Evolutionary conservation across 768 basidiomycete genomes (phyloP), one percentile per base, ranked within the genome.

Genomic region (Suillus sp.): DNA sequence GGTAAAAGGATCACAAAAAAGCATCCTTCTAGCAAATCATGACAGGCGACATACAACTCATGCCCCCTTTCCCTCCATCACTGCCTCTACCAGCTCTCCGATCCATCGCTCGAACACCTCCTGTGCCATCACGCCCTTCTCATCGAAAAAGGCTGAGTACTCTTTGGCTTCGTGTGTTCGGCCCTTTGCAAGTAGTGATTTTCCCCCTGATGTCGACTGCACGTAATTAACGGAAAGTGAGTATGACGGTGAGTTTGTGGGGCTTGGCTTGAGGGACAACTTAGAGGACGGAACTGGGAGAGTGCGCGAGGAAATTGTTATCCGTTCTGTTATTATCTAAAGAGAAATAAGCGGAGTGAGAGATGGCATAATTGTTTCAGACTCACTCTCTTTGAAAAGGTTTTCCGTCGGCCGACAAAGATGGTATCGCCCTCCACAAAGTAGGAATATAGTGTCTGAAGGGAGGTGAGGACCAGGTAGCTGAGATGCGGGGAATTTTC

Each of bases 321-420:
- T 85, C 66, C 90, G 87, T 73, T 98, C 95, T 3, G 93, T 94
- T 54, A 96, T 89, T 71, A 97, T 96, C 90, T 96, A 74, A 8
- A 30, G 45, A 63, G 51, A 40, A 65, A 27, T 37, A 51, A 63
- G 60, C 53, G 45, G 58, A 13, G 42, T 16, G 37, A 58, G 32
- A 56, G 30, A 63, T 18, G 27, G 20, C 48, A 32, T 16, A 30
- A 54, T 27, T 16, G n/a, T 3, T 8, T 53, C 42, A 57, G 25
- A 79, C 88, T 64, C 67, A 93, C 92, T 63, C 93, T 84, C 74
- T 93, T 94, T 18, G 92, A 91, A 66, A 96, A 87, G 18, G 92
- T 90, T 77, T 96, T 95, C 66, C 95, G 87, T 72, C 90, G 93
- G 40, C 95, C 95, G 30, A 91, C 86, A 72, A 94, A 98, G 64